Conservation (phyloP, 768 basidiomycete species). For the Cantharellus cinnabarinus region DNA sequence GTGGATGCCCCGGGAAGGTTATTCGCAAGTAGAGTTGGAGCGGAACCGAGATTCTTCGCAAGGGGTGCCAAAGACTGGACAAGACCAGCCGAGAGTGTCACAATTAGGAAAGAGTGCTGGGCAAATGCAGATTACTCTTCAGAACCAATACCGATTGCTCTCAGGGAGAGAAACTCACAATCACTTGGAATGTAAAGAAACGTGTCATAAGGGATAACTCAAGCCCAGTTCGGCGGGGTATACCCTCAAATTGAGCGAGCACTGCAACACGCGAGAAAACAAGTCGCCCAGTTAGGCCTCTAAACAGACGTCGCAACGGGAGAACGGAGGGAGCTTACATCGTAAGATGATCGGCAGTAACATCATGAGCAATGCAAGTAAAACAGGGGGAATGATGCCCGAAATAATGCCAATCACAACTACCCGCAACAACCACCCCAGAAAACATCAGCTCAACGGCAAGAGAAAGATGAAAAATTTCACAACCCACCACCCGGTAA, state of each 20-base stretch:
- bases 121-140: neutral
- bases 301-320: neutral
- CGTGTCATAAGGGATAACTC: conserved; percentile 85
- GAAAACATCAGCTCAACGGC: neutral
- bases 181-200: conserved; percentile 79
- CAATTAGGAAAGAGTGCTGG: conserved; percentile 85
- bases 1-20: conserved; percentile 69
- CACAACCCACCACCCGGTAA: conserved; percentile 25
- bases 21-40: conserved; percentile 50
- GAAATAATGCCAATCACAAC: conserved; percentile 58
- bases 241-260: conserved; percentile 72
- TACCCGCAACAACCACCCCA: neutral
- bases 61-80: conserved; percentile 46
- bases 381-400: conserved; percentile 73
- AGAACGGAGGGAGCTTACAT: conserved; percentile 14
- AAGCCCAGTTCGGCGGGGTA: conserved; percentile 61
- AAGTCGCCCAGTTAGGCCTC: neutral
- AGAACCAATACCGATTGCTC: neutral
- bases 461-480: neutral
- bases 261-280: conserved; percentile 15
- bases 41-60: conserved; percentile 41
- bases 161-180: conserved; percentile 32
- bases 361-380: conserved; percentile 83
- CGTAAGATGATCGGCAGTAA: conserved; percentile 65
- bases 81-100: conserved; percentile 71